phyloP scores from a whole-genome alignment of 306 rosid species.

The Vicia faba region DNA sequence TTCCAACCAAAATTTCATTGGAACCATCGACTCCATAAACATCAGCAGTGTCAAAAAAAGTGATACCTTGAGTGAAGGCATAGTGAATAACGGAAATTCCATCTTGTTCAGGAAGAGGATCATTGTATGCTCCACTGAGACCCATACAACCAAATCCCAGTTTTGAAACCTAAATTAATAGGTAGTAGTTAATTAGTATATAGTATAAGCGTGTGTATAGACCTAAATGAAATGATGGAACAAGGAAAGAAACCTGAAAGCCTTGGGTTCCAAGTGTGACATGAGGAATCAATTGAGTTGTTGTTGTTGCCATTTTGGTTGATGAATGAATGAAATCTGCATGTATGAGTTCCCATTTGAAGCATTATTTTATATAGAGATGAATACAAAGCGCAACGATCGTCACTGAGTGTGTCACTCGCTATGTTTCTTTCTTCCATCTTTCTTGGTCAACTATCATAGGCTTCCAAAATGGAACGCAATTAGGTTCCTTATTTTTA shows the following conservation, averaged over 20 bases:
- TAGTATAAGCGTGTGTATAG: no score
- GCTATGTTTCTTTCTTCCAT: no score
- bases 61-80: conserved; percentile 63
- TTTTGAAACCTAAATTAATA: conserved; percentile 58
- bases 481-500: no score
- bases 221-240: no score
- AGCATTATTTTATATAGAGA: not conserved
- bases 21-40: conserved; percentile 51
- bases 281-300: conserved; percentile 8
- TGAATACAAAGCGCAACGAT: not conserved
- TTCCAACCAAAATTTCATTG: conserved; percentile 71
- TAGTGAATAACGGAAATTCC: conserved; percentile 59
- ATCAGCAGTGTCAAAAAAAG: conserved; percentile 76
- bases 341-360: not conserved
- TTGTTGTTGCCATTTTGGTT: conserved; percentile 39
- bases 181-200: no score
- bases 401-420: not conserved
- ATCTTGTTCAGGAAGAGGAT: conserved; percentile 58
- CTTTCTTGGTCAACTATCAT: no score
- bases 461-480: no score
- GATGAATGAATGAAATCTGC: not conserved
- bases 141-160: conserved; percentile 77
- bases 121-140: conserved; percentile 55
- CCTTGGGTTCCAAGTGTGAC: conserved; percentile 37
- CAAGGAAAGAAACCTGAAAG: conserved; percentile 16